A percentile compares a stretch with the other conserved stretches of the same genome.
These are phyloP conservation scores for Ampelomyces quisqualis DNA, from an alignment of 2,329 filamentous ascomycete genomes.

Conservation along the genomic window DNA sequence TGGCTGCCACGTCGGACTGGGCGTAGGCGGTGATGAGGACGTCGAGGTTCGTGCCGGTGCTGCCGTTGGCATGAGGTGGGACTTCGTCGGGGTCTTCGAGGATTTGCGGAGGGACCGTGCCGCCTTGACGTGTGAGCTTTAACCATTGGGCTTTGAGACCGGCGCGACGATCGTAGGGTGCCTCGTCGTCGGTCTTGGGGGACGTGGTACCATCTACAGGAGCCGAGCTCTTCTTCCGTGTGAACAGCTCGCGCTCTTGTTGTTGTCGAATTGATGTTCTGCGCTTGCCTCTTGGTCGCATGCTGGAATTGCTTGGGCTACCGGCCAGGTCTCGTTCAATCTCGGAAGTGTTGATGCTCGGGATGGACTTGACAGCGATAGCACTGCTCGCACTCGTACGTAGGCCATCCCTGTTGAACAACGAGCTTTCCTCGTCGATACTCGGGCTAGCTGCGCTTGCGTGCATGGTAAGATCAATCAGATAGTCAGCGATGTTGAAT, in stretches of 20 bases:
- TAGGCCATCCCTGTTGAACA: slow-evolving; percentile 62
- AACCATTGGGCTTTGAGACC: slow-evolving; percentile 59
- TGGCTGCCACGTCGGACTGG: slow-evolving; percentile 72
- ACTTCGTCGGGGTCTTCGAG: slow-evolving; percentile 69
- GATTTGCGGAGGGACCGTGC: slow-evolving; percentile 59
- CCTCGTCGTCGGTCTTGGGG: slow-evolving; percentile 64
- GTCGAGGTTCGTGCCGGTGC: slow-evolving; percentile 74
- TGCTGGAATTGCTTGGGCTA: slow-evolving; percentile 61
- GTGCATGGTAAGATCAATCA: slow-evolving; percentile 98
- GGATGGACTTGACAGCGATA: slow-evolving; percentile 83
- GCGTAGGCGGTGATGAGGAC: slow-evolving; percentile 73
- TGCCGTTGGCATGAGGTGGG: slow-evolving; percentile 58
- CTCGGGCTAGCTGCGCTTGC: slow-evolving; percentile 63
- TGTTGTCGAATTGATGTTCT: slow-evolving; percentile 79
- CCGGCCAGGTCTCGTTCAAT: slow-evolving; percentile 62
- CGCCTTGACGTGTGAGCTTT: slow-evolving; percentile 57
- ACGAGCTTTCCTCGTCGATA: slow-evolving; percentile 58
- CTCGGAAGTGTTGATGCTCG: slow-evolving; percentile 76
- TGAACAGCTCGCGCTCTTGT: slow-evolving; percentile 89
- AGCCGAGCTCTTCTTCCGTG: slow-evolving; percentile 68
- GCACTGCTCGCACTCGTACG: slow-evolving; percentile 83
- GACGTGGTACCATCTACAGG: slow-evolving; percentile 55
- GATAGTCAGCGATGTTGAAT: slow-evolving; percentile 98
- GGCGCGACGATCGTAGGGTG: slow-evolving; percentile 53
- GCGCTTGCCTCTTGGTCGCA: slow-evolving; percentile 68